Base-by-base conservation (phyloP, 495 filamentous ascomycete genomes). In the Aspergillus nidulans region DNA sequence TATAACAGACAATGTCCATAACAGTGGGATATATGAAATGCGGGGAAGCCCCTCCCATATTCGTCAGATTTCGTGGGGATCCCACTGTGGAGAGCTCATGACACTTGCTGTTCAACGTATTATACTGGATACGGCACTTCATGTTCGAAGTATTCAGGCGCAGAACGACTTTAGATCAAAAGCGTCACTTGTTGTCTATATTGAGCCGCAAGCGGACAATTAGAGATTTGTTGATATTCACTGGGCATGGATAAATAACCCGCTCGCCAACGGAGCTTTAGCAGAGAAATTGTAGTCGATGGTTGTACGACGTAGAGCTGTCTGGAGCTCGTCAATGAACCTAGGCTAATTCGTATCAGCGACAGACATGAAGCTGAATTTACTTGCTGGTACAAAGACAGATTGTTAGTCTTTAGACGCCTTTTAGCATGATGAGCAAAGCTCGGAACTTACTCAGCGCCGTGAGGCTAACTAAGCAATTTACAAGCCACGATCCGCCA, bases 381-480 rank as follows among this genome's bases (percentile, higher is more conserved):
- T 34, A 18, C n/a, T 9, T 34, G 15, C 26, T 34, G 10, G 45
- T 21, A 16, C 15, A 36, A 30, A 36, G 36, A 30, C 12, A 20
- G 24, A 49, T 49, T 43, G 43, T 43, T 43, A 55, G 52, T 34
- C 16, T 23, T 55, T 55, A 39, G 52, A 34, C n/a, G n/a, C 8
- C 30, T 12, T 34, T 34, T 34, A 34, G 30, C 30, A 34, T 6
- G n/a, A n/a, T 12, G 9, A 9, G 15, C 30, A 34, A 34, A 34
- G 30, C 30, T 34, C 30, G 30, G 30, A 34, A 49, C 52, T 48
- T 48, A 55, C 53, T 49, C 36, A 56, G 53, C 53, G 38, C 45
- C 38, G 30, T 20, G 40, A 42, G 24, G 13, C 49, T 52, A 41
- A 24, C n/a, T 23, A 36, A 25, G 36, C 45, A 38, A 39, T 36